Evolutionary conservation across 495 filamentous ascomycete genomes (phyloP).

Genomic region (Glutinoglossum americanum): DNA sequence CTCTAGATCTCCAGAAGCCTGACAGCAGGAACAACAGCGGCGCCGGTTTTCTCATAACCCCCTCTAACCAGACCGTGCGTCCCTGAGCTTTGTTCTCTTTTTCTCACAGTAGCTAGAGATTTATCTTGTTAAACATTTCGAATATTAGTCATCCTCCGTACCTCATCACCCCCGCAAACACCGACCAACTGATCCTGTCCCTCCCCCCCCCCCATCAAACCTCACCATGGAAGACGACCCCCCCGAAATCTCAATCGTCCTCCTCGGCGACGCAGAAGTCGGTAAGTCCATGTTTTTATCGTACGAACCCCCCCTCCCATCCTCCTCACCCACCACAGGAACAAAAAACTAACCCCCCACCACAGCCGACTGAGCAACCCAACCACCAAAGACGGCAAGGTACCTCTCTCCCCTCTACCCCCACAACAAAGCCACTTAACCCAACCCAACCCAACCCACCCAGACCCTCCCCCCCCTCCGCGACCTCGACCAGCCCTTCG

Average conservation of each 20-base stretch:
- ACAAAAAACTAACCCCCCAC: background rate
- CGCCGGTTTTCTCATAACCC: background rate
- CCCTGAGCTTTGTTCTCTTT: too few species aligned
- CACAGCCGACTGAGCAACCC: constrained; percentile 1
- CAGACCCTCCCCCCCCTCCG: constrained; percentile 32
- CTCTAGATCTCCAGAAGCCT: background rate
- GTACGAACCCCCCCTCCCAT: constrained; percentile 29
- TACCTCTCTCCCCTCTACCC: too few species aligned
- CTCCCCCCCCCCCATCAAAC: background rate
- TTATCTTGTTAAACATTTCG: too few species aligned
- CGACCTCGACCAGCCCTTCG: constrained; percentile 65
- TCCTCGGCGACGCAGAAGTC: constrained; percentile 60
- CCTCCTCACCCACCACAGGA: background rate
- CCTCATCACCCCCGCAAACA: too few species aligned
- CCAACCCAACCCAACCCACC: constrained; percentile 9
- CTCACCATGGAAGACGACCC: constrained; percentile 1
- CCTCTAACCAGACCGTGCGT: too few species aligned
- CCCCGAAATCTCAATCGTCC: constrained; percentile 40
- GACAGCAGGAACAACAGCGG: background rate
- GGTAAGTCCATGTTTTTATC: constrained; percentile 81
- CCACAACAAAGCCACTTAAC: too few species aligned
- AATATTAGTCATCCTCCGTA: background rate
- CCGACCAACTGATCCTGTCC: too few species aligned
- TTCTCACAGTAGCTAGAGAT: too few species aligned
- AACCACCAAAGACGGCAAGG: background rate